These are phyloP conservation scores for Hibiscus syriacus DNA, from an alignment of 345 rosid species.

Conservation along the genomic window DNA sequence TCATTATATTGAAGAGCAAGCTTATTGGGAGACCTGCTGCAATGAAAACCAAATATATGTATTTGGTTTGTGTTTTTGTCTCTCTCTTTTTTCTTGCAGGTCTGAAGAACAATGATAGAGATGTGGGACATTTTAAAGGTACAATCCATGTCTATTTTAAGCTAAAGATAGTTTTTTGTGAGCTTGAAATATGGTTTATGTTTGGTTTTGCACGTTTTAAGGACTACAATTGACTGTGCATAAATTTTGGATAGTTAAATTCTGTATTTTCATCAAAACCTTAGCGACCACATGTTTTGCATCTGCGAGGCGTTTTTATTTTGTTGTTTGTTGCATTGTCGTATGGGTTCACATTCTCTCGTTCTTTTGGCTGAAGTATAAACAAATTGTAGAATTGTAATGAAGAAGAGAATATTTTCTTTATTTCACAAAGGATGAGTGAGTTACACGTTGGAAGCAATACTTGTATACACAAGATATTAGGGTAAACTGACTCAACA, in stretches of 20 bases:
- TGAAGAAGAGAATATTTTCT: too few relatives aligned
- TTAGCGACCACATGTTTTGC: too few relatives aligned
- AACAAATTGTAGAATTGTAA: too few relatives aligned
- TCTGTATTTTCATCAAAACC: background rate
- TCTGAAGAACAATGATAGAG: constrained; percentile 10
- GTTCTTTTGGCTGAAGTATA: too few relatives aligned
- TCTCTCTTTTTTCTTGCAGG: constrained; percentile 16
- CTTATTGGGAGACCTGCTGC: background rate
- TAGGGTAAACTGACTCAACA: too few relatives aligned
- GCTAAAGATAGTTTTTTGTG: background rate
- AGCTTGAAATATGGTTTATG: background rate
- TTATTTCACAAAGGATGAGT: too few relatives aligned
- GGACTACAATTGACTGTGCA: background rate
- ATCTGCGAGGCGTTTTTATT: too few relatives aligned
- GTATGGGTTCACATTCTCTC: too few relatives aligned
- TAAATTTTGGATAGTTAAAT: background rate
- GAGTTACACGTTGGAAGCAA: too few relatives aligned
- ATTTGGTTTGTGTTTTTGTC: background rate
- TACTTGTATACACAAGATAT: too few relatives aligned
- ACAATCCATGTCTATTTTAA: background rate
- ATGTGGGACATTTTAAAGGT: background rate
- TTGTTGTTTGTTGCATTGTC: too few relatives aligned
- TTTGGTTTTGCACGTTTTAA: constrained; percentile 14
- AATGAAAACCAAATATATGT: background rate
- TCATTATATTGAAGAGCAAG: constrained; percentile 37